Evolutionary conservation across 1,284 basidiomycete genomes (phyloP).

Genomic region (Cryptococcus jaspeensis): DNA sequence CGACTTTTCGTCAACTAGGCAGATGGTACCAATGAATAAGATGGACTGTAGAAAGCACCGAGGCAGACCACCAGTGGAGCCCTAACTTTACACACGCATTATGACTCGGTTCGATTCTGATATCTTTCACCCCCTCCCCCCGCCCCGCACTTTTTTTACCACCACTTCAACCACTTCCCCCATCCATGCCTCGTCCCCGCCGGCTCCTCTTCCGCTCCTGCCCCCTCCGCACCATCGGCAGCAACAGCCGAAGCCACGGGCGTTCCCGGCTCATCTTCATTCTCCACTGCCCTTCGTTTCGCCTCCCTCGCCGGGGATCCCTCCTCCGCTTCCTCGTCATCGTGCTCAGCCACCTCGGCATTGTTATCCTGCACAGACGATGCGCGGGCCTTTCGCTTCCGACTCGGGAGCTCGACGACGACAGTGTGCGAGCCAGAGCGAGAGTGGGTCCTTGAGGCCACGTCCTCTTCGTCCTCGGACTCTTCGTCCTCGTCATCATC

Average conservation of each 20-base stretch:
- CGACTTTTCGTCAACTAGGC: too few relatives aligned
- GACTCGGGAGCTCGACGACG: slow-evolving; percentile 6
- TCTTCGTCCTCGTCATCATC: slow-evolving; percentile 6
- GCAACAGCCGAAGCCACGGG: slow-evolving; percentile 2
- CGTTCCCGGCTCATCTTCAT: slow-evolving; percentile 11
- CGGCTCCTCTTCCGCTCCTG: neutral
- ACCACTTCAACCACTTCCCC: slow-evolving; percentile 6
- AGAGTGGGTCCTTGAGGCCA: neutral
- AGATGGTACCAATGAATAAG: too few relatives aligned
- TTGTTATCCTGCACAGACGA: neutral
- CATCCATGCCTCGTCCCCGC: slow-evolving; percentile 1
- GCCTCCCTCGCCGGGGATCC: slow-evolving; percentile 8
- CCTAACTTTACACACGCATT: too few relatives aligned
- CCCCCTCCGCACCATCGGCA: neutral
- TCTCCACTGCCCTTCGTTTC: slow-evolving; percentile 24
- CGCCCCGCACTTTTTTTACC: neutral
- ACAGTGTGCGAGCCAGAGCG: neutral
- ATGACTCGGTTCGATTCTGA: too few relatives aligned
- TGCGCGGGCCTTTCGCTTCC: slow-evolving; percentile 10
- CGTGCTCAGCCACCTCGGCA: neutral
- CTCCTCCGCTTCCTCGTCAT: neutral
- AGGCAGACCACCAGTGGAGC: too few relatives aligned
- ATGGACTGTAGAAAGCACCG: too few relatives aligned
- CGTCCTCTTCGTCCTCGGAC: neutral
- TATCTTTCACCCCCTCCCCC: too few relatives aligned